These are phyloP conservation scores for Eruca vesicaria DNA, from an alignment of 441 rosid genomes.

Conservation along the genomic window DNA sequence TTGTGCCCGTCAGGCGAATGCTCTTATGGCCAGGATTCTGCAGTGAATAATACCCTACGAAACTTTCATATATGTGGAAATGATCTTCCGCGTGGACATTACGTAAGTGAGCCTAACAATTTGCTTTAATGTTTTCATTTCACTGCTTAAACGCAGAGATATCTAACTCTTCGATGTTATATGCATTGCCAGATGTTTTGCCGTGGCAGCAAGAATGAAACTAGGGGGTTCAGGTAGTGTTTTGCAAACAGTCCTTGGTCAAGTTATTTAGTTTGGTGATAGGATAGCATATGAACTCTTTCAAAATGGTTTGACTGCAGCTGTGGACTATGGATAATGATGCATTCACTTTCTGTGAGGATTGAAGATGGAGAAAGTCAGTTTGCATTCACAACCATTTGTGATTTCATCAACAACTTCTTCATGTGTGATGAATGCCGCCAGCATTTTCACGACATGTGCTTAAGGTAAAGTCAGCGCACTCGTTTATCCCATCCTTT, in stretches of 20 bases:
- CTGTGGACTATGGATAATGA: conserved; percentile 89
- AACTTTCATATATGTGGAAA: conserved; percentile 78
- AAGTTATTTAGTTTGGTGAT: background rate
- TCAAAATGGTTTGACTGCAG: conserved; percentile 42
- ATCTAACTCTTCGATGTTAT: conserved; percentile 5
- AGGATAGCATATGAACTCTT: background rate
- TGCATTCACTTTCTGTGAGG: conserved; percentile 89
- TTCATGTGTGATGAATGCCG: conserved; percentile 93
- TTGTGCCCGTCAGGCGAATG: conserved; percentile 47
- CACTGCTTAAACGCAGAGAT: background rate
- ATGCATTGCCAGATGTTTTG: conserved; percentile 71
- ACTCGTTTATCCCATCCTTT: background rate
- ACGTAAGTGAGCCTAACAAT: conserved; percentile 49
- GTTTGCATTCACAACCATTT: conserved; percentile 62
- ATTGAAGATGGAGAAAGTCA: conserved; percentile 84
- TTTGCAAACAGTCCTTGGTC: background rate
- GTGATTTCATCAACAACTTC: conserved; percentile 84
- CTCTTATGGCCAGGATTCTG: conserved; percentile 39
- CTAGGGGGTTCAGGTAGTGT: conserved; percentile 85
- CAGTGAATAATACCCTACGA: conserved; percentile 37
- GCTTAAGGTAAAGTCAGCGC: conserved; percentile 57
- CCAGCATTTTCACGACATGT: conserved; percentile 79
- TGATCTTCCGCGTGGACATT: conserved; percentile 93
- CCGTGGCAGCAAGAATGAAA: conserved; percentile 90
- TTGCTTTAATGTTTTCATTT: background rate